A percentile compares a stretch with the other conserved stretches of the same genome.
phyloP scores from a whole-genome alignment of 176 grass and related monocot genomes.

The Oryza punctata region DNA sequence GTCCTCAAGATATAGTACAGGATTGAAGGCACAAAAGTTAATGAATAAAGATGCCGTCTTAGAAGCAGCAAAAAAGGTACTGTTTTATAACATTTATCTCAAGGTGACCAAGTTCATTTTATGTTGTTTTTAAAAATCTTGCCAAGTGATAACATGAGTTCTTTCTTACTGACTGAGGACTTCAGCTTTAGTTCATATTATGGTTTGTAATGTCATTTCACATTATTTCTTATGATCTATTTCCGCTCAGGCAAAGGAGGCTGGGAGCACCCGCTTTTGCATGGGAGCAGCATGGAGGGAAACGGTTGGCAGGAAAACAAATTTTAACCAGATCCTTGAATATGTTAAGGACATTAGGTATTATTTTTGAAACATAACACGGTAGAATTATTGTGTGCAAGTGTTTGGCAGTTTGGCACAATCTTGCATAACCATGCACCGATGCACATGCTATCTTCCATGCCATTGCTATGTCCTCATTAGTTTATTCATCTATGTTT shows the following conservation, averaged over 20 bases:
- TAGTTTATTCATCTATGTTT: not conserved
- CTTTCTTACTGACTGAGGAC: constrained; percentile 2
- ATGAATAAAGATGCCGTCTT: constrained; percentile 95
- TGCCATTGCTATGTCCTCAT: not conserved
- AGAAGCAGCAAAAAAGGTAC: constrained; percentile 86
- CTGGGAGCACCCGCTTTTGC: constrained; percentile 96
- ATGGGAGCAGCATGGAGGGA: constrained; percentile 99
- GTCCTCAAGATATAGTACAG: constrained; percentile 88
- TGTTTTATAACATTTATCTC: constrained; percentile 20
- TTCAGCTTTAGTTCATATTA: not conserved
- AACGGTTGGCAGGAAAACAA: constrained; percentile 92
- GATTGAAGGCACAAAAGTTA: constrained; percentile 86
- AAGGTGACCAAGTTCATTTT: constrained; percentile 21
- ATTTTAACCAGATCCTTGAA: constrained; percentile 97
- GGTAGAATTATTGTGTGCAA: not conserved
- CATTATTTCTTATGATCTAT: constrained; percentile 26
- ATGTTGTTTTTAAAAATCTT: not conserved
- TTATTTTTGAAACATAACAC: not conserved
- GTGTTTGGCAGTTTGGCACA: constrained; percentile 6
- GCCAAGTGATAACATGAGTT: not conserved
- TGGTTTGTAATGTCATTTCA: not conserved
- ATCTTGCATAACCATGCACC: not conserved
- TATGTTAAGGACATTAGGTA: constrained; percentile 99
- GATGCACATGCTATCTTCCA: constrained; percentile 12
- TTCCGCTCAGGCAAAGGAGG: constrained; percentile 82